Percentiles rank a stretch among this genome's conserved stretches.
These are phyloP conservation scores for Dictyostelium firmibasis DNA, from an alignment of 78 protist species.

Conservation along the genomic window DNA sequence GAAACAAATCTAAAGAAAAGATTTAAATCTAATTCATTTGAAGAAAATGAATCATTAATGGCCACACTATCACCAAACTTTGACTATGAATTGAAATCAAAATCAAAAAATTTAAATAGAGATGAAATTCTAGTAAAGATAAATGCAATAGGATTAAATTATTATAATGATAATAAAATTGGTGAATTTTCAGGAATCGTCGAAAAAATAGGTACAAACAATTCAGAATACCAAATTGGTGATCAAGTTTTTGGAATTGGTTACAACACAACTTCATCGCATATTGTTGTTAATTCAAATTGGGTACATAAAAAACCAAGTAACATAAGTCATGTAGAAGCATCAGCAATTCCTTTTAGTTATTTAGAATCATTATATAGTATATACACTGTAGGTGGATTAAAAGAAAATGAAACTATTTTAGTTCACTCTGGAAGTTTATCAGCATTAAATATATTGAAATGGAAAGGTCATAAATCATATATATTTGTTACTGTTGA, in stretches of 20 bases:
- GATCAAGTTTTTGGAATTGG: not conserved
- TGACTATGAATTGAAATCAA: not conserved
- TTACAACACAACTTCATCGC: not conserved
- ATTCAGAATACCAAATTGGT: not conserved
- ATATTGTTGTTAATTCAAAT: not conserved
- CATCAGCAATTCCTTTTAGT: not conserved
- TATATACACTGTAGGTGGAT: not conserved
- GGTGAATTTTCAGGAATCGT: not conserved
- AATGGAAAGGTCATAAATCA: conserved; percentile 71
- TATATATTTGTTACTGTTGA: conserved; percentile 34
- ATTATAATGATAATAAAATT: not conserved
- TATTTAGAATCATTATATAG: not conserved
- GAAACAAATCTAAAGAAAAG: not conserved
- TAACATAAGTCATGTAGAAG: not conserved
- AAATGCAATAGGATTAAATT: not conserved
- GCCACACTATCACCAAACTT: not conserved
- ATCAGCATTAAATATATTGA: conserved; percentile 86
- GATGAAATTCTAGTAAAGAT: not conserved
- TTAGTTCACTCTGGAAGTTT: conserved; percentile 87
- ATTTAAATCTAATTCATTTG: not conserved
- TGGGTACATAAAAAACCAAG: not conserved
- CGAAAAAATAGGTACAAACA: not conserved
- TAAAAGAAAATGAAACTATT: conserved; percentile 17
- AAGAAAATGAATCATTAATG: not conserved
- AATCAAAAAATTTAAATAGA: not conserved